These are phyloP conservation scores for Oehlia diaphana DNA, from an alignment of 192 early-diverging fungal species.

Conservation along the genomic window DNA sequence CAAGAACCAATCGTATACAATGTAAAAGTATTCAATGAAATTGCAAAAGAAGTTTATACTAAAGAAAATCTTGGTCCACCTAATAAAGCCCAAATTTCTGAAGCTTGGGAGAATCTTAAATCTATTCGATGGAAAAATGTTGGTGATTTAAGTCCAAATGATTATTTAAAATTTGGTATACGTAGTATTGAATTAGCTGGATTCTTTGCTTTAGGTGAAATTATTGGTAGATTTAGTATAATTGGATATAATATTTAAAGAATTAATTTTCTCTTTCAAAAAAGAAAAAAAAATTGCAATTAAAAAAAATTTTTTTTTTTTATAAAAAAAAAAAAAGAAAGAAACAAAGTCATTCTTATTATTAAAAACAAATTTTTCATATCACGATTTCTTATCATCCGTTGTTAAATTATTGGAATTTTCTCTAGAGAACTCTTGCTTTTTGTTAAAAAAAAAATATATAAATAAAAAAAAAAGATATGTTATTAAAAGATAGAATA, in stretches of 20 bases:
- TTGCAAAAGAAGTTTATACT: slow-evolving; percentile 65
- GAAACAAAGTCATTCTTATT: no score
- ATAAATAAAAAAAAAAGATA: not conserved
- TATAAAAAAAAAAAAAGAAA: no score
- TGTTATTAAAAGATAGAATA: not conserved
- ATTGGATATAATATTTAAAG: slow-evolving; percentile 58
- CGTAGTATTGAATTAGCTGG: slow-evolving; percentile 55
- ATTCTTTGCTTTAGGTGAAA: slow-evolving; percentile 65
- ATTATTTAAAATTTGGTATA: slow-evolving; percentile 53
- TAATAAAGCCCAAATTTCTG: slow-evolving; percentile 44
- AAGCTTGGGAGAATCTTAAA: slow-evolving; percentile 47
- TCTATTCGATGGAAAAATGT: slow-evolving; percentile 33
- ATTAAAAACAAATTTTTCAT: not conserved
- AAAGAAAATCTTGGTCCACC: slow-evolving; percentile 63
- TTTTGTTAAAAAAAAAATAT: not conserved
- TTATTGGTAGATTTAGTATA: slow-evolving; percentile 64
- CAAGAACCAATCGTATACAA: slow-evolving; percentile 48
- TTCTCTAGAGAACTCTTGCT: not conserved
- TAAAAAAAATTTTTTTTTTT: no score
- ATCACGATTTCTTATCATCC: not conserved
- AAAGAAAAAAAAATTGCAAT: no score
- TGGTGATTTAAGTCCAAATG: slow-evolving; percentile 38
- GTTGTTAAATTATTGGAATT: not conserved
- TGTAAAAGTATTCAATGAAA: slow-evolving; percentile 54
- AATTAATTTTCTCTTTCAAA: not conserved